These are phyloP conservation scores for Boletus subparvulus DNA, from an alignment of 768 basidiomycete species.

Conservation along the genomic window DNA sequence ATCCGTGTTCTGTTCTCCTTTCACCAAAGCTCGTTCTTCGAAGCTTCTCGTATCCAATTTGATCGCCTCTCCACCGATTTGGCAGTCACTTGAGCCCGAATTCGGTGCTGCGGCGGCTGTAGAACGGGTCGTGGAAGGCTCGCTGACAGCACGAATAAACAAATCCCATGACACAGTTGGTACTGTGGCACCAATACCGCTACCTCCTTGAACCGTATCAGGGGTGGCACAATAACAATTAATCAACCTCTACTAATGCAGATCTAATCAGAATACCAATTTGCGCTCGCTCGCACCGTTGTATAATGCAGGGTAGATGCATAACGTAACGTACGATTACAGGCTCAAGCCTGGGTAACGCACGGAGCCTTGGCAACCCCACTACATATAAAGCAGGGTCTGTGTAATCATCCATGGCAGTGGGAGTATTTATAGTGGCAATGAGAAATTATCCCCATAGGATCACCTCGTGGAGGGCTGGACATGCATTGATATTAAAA, in stretches of 20 bases:
- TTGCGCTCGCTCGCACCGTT: background rate
- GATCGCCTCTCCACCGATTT: background rate
- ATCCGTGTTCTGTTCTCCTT: slow-evolving; percentile 11
- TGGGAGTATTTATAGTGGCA: slow-evolving; percentile 28
- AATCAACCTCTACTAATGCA: background rate
- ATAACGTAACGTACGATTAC: slow-evolving; percentile 25
- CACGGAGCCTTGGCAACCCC: slow-evolving; percentile 11
- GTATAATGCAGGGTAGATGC: slow-evolving; percentile 6
- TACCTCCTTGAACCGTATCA: background rate
- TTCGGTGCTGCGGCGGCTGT: slow-evolving; percentile 13
- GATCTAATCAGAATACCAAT: background rate
- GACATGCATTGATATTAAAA: slow-evolving; percentile 1
- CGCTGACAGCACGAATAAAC: slow-evolving; percentile 4
- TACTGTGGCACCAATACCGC: background rate
- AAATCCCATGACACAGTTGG: background rate
- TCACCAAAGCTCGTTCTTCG: slow-evolving; percentile 3
- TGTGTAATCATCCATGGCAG: slow-evolving; percentile 10
- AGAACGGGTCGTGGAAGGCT: slow-evolving; percentile 6
- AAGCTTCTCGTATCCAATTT: background rate
- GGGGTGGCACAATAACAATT: slow-evolving; percentile 1
- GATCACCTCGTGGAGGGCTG: slow-evolving; percentile 30
- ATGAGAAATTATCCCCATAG: slow-evolving; percentile 21
- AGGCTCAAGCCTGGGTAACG: slow-evolving; percentile 1
- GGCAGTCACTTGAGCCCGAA: background rate
- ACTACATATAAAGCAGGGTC: slow-evolving; percentile 9